phyloP scores from a whole-genome alignment of 1,284 basidiomycete species.

The Naganishia cerealis region DNA sequence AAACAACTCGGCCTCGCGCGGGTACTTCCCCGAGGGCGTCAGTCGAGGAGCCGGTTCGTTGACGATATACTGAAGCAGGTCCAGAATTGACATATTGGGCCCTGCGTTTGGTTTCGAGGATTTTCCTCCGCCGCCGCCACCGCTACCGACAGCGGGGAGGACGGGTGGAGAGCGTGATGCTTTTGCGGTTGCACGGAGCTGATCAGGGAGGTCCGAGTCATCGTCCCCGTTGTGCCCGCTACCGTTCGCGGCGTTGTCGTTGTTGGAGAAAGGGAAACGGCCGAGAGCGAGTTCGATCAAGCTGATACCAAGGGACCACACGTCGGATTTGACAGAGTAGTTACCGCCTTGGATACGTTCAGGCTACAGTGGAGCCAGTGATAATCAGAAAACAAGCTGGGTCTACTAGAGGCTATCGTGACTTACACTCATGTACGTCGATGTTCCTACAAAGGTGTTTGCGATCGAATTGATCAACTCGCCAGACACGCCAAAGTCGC shows the following conservation, averaged over 20 bases:
- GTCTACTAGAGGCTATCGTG: no score
- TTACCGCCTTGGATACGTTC: conserved; percentile 97
- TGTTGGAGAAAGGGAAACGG: conserved; percentile 85
- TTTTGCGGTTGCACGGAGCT: conserved; percentile 30
- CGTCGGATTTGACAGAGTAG: conserved; percentile 95
- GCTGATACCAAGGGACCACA: conserved; percentile 94
- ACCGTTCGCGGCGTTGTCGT: conserved; percentile 58
- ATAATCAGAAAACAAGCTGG: background rate
- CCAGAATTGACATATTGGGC: conserved; percentile 94
- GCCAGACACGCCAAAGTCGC: conserved; percentile 97
- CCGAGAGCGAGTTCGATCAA: conserved; percentile 90
- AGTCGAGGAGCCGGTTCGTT: conserved; percentile 88
- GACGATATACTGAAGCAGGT: conserved; percentile 94
- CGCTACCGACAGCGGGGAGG: conserved; percentile 28
- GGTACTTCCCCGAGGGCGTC: conserved; percentile 68
- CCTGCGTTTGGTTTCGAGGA: conserved; percentile 64
- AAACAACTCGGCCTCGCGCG: conserved; percentile 69
- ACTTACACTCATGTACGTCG: conserved; percentile 97
- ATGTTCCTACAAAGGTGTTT: conserved; percentile 97
- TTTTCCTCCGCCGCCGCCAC: conserved; percentile 44
- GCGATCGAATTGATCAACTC: conserved; percentile 98
- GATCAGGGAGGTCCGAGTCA: conserved; percentile 35
- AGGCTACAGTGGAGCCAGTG: conserved; percentile 61
- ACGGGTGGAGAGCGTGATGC: conserved; percentile 36
- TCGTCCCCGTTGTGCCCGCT: conserved; percentile 54